phyloP scores from a whole-genome alignment of 1,284 basidiomycete species.

The Schizophyllum amplum region DNA sequence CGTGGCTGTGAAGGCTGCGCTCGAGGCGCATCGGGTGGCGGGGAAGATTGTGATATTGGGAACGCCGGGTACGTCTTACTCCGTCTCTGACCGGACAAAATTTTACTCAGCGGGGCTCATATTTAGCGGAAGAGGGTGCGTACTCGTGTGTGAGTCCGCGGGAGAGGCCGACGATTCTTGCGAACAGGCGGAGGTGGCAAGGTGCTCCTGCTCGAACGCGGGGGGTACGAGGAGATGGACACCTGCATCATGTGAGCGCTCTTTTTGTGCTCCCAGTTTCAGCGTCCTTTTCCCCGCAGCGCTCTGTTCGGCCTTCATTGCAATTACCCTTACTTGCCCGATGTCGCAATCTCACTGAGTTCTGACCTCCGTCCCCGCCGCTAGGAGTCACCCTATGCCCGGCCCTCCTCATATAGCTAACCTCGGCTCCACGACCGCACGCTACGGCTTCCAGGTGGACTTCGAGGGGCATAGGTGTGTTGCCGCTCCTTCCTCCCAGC shows the following conservation, averaged over 20 bases:
- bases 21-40: conserved; percentile 55
- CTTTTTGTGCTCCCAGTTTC: conserved; percentile 6
- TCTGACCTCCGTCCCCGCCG: conserved; percentile 5
- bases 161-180: conserved; percentile 53
- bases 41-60: conserved; percentile 77
- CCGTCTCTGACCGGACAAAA: too few relatives aligned
- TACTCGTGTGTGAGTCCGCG: neutral
- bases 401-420: conserved; percentile 40
- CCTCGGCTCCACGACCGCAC: conserved; percentile 47
- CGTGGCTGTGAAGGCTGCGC: conserved; percentile 58
- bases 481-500: conserved; percentile 1
- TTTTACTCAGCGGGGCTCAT: neutral
- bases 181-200: conserved; percentile 61
- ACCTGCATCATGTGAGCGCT: conserved; percentile 61
- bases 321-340: too few relatives aligned
- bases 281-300: too few relatives aligned
- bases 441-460: conserved; percentile 53
- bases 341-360: too few relatives aligned
- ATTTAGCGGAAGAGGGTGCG: neutral
- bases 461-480: conserved; percentile 61
- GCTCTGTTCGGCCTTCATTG: too few relatives aligned
- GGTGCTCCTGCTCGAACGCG: conserved; percentile 59
- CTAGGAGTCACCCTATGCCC: conserved; percentile 58
- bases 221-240: conserved; percentile 72
- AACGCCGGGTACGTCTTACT: conserved; percentile 57